These are phyloP conservation scores for Diaporthe vaccinii DNA, from an alignment of 2,329 filamentous ascomycete genomes.

Conservation along the genomic window DNA sequence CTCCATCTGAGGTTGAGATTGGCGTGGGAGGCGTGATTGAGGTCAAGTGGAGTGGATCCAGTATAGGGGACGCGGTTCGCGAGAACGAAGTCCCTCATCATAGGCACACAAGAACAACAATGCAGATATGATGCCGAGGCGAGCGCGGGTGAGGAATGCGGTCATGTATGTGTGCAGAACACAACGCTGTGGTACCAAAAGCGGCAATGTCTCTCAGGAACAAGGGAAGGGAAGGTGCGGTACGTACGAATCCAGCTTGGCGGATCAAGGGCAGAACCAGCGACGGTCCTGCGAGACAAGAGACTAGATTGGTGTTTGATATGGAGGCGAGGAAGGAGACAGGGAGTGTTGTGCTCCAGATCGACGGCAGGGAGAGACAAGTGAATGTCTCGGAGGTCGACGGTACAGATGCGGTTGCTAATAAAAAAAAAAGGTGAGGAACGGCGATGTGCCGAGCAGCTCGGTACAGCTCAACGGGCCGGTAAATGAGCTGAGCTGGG, in stretches of 20 bases:
- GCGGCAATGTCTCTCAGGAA: not conserved
- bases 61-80: conserved; percentile 30
- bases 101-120: not conserved
- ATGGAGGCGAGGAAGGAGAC: conserved; percentile 10
- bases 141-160: not conserved
- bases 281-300: conserved; percentile 36
- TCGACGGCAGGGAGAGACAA: conserved; percentile 32
- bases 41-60: conserved; percentile 13
- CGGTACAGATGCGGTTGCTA: not conserved
- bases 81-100: not conserved
- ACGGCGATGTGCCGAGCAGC: conserved; percentile 8
- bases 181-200: not conserved
- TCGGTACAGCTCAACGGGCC: conserved; percentile 3
- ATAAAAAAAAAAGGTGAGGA: conserved; percentile 6
- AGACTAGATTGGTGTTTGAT: conserved; percentile 18
- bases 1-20: conserved; percentile 34
- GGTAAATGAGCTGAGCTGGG: not conserved
- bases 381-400: conserved; percentile 34
- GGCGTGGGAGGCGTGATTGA: not conserved
- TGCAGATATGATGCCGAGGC: not conserved
- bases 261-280: conserved; percentile 38
- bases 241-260: conserved; percentile 43
- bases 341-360: conserved; percentile 19
- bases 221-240: conserved; percentile 16
- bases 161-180: not conserved